Evolutionary conservation across 192 early-diverging fungal species (phyloP).

Genomic region (Linnemannia elongata): DNA sequence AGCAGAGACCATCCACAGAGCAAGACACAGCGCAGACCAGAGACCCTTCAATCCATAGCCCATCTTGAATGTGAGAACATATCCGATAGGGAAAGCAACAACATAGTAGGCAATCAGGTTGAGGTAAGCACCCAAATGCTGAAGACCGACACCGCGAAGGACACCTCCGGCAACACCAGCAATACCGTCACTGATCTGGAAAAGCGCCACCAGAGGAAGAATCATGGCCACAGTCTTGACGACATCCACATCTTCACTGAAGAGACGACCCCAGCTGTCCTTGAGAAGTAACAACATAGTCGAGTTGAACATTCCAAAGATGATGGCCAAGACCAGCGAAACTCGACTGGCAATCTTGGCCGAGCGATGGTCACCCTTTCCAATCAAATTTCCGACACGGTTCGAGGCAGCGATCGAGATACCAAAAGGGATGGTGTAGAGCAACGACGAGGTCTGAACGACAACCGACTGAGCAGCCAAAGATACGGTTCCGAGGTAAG

Average conservation of each 20-base stretch:
- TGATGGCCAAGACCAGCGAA: conserved; percentile 59
- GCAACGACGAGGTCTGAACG: conserved; percentile 75
- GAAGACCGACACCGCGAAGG: conserved; percentile 79
- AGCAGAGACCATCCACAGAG: conserved; percentile 37
- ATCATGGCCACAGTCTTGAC: conserved; percentile 75
- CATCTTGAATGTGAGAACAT: conserved; percentile 63
- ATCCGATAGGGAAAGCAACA: conserved; percentile 72
- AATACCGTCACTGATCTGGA: conserved; percentile 76
- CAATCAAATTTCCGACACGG: conserved; percentile 81
- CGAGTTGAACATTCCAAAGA: conserved; percentile 65
- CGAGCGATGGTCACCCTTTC: conserved; percentile 56
- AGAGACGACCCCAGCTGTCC: conserved; percentile 67
- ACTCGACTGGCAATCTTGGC: conserved; percentile 65
- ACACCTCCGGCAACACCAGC: conserved; percentile 72
- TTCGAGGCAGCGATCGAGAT: conserved; percentile 82
- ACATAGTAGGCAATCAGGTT: conserved; percentile 73
- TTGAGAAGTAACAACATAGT: conserved; percentile 61
- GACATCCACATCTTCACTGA: conserved; percentile 75
- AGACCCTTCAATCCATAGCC: conserved; percentile 68
- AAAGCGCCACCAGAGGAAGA: conserved; percentile 80
- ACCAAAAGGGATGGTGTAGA: conserved; percentile 82
- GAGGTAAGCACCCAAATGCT: conserved; percentile 68
- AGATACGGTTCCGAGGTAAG: conserved; percentile 76
- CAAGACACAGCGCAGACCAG: conserved; percentile 69
- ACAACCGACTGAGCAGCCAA: conserved; percentile 87